Evolutionary conservation across 306 rosid genomes (phyloP).

Genomic region (Mimosa pudica): DNA sequence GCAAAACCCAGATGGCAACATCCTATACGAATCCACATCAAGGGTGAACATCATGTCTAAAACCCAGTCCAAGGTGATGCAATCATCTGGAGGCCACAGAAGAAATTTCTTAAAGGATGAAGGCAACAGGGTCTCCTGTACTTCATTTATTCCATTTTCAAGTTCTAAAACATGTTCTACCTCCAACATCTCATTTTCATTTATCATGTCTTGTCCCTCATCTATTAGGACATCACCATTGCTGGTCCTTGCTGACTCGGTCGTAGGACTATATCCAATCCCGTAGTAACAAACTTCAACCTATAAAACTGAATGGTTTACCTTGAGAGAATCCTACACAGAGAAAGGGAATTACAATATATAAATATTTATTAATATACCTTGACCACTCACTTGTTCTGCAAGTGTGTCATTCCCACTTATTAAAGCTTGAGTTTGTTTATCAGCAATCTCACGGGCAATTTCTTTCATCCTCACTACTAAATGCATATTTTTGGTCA

Average conservation of each 20-base stretch:
- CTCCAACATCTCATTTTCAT: slow-evolving; percentile 42
- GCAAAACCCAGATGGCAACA: slow-evolving; percentile 56
- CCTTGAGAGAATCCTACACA: slow-evolving; percentile 33
- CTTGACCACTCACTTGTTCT: slow-evolving; percentile 55
- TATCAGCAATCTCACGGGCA: slow-evolving; percentile 60
- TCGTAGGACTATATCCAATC: slow-evolving; percentile 43
- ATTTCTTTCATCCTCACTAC: slow-evolving; percentile 78
- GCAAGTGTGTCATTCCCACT: slow-evolving; percentile 41
- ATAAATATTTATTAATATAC: neutral
- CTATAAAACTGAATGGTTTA: slow-evolving; percentile 50
- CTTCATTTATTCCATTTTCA: slow-evolving; percentile 51
- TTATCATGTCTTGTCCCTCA: slow-evolving; percentile 39
- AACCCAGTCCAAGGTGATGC: slow-evolving; percentile 78
- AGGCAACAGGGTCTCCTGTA: slow-evolving; percentile 41
- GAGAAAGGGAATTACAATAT: neutral
- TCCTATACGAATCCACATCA: slow-evolving; percentile 52
- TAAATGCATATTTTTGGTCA: slow-evolving; percentile 58
- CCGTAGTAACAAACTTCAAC: slow-evolving; percentile 55
- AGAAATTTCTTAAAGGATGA: slow-evolving; percentile 50
- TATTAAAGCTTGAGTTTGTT: too few relatives aligned
- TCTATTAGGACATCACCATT: slow-evolving; percentile 46
- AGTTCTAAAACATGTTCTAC: slow-evolving; percentile 45
- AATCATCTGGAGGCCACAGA: slow-evolving; percentile 69
- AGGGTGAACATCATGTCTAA: slow-evolving; percentile 63
- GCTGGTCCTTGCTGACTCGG: slow-evolving; percentile 44